Conservation (phyloP, 2,329 filamentous ascomycete genomes). For the Cadophora gregata region DNA sequence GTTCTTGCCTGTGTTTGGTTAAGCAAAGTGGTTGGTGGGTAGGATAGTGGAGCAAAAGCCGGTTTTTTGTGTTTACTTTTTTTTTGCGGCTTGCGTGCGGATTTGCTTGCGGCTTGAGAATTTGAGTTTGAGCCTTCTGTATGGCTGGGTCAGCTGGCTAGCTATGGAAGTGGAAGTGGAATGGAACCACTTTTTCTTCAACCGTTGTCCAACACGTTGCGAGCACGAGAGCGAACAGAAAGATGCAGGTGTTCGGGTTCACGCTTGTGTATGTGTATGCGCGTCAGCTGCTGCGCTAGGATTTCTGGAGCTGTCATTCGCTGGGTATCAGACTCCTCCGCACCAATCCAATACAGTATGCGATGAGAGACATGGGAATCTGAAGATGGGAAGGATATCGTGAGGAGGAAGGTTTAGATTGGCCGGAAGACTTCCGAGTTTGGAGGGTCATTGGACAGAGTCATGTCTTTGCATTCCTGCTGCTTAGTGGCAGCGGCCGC, state of each 20-base stretch:
- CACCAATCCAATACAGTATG: too few species aligned
- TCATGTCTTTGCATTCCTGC: slow-evolving; percentile 1
- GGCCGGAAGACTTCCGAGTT: background rate
- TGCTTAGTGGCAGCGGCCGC: background rate
- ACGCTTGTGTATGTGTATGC: slow-evolving; percentile 10
- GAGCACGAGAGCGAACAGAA: background rate
- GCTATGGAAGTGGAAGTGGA: background rate
- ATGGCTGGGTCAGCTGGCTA: background rate
- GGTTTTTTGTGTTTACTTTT: background rate
- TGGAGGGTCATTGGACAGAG: background rate
- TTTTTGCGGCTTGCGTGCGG: background rate
- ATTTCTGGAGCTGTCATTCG: background rate
- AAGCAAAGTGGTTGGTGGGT: background rate
- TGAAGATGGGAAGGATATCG: background rate
- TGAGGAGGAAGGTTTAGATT: background rate
- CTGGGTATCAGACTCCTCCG: background rate
- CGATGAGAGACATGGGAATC: background rate
- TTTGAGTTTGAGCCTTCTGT: background rate
- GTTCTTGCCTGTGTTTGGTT: background rate
- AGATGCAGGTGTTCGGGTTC: background rate
- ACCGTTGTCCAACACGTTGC: slow-evolving; percentile 11
- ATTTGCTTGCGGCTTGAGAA: background rate
- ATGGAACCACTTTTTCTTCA: background rate
- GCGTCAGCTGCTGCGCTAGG: slow-evolving; percentile 4
- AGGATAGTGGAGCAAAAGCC: background rate